Evolutionary conservation across 2,329 filamentous ascomycete species (phyloP).

Genomic region (Sporothrix dimorphospora): DNA sequence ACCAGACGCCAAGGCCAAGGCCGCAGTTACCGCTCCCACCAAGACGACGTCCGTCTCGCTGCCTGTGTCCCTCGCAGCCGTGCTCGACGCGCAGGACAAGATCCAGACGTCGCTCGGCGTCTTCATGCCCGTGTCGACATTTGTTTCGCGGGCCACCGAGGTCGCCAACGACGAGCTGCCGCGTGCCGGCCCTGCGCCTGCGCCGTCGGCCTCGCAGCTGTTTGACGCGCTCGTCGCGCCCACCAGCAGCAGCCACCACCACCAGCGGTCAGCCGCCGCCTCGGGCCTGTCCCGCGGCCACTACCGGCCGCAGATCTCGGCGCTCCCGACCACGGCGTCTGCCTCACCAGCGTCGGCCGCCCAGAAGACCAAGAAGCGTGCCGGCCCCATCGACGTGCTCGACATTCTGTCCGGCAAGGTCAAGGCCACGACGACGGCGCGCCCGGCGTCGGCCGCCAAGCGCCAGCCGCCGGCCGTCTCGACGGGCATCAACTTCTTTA

Average conservation of each 20-base stretch:
- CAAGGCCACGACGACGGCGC: constrained; percentile 25
- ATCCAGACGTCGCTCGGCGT: constrained; percentile 78
- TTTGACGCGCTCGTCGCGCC: constrained; percentile 84
- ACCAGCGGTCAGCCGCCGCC: constrained; percentile 41
- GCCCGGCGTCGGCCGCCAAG: constrained; percentile 13
- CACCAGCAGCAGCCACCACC: constrained; percentile 42
- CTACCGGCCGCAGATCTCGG: constrained; percentile 73
- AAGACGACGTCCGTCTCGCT: constrained; percentile 64
- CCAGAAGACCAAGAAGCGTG: background rate
- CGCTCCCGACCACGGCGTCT: constrained; percentile 53
- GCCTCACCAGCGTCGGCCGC: constrained; percentile 37
- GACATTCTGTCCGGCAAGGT: constrained; percentile 59
- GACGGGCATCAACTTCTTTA: constrained; percentile 75
- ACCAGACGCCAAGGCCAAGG: constrained; percentile 40
- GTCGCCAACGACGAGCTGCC: constrained; percentile 88
- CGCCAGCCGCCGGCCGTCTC: constrained; percentile 51
- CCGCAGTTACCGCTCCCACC: constrained; percentile 31
- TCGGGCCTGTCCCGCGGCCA: constrained; percentile 58
- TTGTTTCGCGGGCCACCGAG: constrained; percentile 82
- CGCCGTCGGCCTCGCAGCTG: constrained; percentile 76
- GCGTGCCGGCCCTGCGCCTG: constrained; percentile 58
- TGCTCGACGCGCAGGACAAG: constrained; percentile 78
- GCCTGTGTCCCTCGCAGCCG: constrained; percentile 76
- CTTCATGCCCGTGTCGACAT: constrained; percentile 80
- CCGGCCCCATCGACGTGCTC: constrained; percentile 66